phyloP scores from a whole-genome alignment of 192 early-diverging fungal species.

The Coemansia sp. region DNA sequence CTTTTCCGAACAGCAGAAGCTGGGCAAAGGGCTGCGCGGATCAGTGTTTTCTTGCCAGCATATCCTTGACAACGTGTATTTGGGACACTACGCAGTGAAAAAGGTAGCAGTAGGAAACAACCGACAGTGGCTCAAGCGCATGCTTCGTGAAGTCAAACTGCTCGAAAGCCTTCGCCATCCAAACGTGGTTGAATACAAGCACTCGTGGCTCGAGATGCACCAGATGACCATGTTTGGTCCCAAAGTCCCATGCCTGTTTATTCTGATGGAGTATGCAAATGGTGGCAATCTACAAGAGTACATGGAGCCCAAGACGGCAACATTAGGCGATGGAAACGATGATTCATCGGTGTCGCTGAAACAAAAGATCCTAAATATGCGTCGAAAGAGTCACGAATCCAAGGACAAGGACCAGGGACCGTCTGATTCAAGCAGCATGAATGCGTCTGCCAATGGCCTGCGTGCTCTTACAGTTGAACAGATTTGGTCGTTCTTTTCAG shows the following conservation, averaged over 20 bases:
- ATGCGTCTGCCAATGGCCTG: conserved; percentile 1
- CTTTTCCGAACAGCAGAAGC: conserved; percentile 82
- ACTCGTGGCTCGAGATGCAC: conserved; percentile 91
- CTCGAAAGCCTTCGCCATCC: conserved; percentile 87
- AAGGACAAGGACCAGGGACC: neutral
- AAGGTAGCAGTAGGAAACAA: conserved; percentile 91
- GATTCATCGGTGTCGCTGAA: conserved; percentile 25
- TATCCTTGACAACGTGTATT: conserved; percentile 66
- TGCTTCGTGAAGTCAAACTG: conserved; percentile 92
- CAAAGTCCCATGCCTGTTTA: conserved; percentile 89
- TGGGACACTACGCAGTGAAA: conserved; percentile 90
- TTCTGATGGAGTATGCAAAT: conserved; percentile 93
- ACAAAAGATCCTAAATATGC: conserved; percentile 27
- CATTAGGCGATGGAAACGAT: neutral
- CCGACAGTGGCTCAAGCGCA: conserved; percentile 85
- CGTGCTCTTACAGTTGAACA: conserved; percentile 61
- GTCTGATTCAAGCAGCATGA: neutral
- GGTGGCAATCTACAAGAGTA: conserved; percentile 96
- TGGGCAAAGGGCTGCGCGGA: conserved; percentile 88
- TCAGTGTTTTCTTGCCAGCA: conserved; percentile 89
- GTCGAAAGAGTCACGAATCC: conserved; percentile 15
- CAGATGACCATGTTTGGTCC: conserved; percentile 71
- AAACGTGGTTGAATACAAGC: conserved; percentile 94
- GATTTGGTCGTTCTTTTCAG: conserved; percentile 85
- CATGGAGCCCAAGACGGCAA: conserved; percentile 52